Base-by-base conservation (phyloP, 495 filamentous ascomycete species). In the Xylaria cubensis region DNA sequence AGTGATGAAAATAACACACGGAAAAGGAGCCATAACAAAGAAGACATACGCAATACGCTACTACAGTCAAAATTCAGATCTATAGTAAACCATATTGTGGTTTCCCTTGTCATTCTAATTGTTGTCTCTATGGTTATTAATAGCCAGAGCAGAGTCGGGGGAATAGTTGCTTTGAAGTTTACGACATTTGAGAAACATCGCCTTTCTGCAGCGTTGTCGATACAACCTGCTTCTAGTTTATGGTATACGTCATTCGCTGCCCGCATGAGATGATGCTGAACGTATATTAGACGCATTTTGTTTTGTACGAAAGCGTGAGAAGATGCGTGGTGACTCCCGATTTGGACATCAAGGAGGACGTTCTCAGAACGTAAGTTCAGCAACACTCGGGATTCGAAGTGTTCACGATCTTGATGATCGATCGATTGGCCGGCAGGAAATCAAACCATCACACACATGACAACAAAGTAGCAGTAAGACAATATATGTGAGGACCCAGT, bases 401-500 rank as follows among this genome's bases (percentile, higher is more conserved):
- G 2, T 34, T 66, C 17, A 8, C 39, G 32, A 53, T 13, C 24
- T n/a, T 64, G 12, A 12, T 7, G 15, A n/a, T 39, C 7, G 42
- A 6, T 48, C 62, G 5, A 64, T 64, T 64, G 42, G 62, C 5
- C 12, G 39, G 21, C 3, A 0, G 42, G 62, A 19, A 29, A 50
- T 9, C 1, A 7, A 34, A 3, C 4, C 39, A 34, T n/a, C 32
- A 32, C 46, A 51, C 32, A 21, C 26, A 65, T n/a, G 63, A 34
- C 42, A 34, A 41, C 24, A 29, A 48, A 26, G 62, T 34, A 46
- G 24, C 9, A 46, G n/a, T 10, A 44, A 24, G n/a, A 46, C 10
- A 64, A 26, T 44, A 44, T 64, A 44, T 46, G 29, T 32, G 62
- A 64, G 41, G 41, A 32, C 62, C 64, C 29, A 67, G 50, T n/a